Evolutionary conservation across 495 filamentous ascomycete species (phyloP), one percentile per base, ranked within the genome.

Genomic region (Barbatosphaeria neglecta): DNA sequence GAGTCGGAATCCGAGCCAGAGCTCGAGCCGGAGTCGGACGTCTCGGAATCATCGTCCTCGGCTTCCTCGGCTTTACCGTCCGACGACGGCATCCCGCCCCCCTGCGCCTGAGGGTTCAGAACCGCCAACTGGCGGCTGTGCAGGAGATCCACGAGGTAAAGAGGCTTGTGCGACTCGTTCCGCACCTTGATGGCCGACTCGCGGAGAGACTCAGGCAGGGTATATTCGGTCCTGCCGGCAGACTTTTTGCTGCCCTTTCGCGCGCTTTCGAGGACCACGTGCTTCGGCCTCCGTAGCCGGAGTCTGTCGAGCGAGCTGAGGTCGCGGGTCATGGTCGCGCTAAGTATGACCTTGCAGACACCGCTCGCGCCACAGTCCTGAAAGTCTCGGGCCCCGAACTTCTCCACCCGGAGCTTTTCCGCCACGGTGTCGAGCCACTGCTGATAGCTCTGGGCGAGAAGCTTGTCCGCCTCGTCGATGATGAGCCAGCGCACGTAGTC

Each of bases 251-350:
- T 61, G 17, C 52, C 59, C 0, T 60, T 51, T 37, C 62, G 50
- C 19, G 63, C 55, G 16, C 74, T 65, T 44, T 85, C 82, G 10
- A 96, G 73, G 8, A 89, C 72, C 4, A 97, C 74, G 49, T 96
- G 65, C 42, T 75, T 81, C 11, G 92, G 92, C 49, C 82, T 74
- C 2, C 70, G 68, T 18, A 98, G 73, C 45, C 77, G 84, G 40
- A 98, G 60, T 0, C 72, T 77, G 37, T 80, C 82, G 39, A 98
- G 60, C 49, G 88, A 86, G 16, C 83, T 82, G 28, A 94, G 69
- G 59, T 97, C 90, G 24, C 77, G 73, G 2, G 88, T 95, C 86
- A 98, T 94, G 0, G 93, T 96, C 7, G 92, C 92, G 58, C 87
- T 94, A 10, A 96, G 70, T 28, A 94, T 68, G 19, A 95, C 70